A percentile compares a stretch with the other conserved stretches of the same genome.
Conservation (phyloP, 2,329 filamentous ascomycete species). For the Epichloe festucae region DNA sequence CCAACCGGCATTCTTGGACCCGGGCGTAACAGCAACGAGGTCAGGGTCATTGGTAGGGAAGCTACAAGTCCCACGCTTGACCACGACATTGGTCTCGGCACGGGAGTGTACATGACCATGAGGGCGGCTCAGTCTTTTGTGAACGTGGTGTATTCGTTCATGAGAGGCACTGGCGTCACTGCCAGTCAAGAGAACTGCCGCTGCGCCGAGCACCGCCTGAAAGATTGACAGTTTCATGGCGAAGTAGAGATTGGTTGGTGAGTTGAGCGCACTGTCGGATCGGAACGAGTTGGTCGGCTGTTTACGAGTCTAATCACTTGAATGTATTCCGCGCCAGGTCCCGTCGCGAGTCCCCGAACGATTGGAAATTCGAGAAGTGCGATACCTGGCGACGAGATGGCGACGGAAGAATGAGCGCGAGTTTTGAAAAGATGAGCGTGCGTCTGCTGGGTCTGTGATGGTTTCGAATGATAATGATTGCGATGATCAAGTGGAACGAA, state of each 20-base stretch:
- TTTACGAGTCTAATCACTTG: neutral
- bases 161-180: conserved; percentile 21
- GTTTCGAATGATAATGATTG: neutral
- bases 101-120: conserved; percentile 12
- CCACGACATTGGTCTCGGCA: conserved; percentile 18
- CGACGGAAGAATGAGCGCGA: neutral
- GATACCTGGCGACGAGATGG: neutral
- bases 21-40: conserved; percentile 54
- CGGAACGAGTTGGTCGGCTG: neutral
- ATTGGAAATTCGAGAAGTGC: neutral
- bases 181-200: conserved; percentile 29
- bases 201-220: conserved; percentile 36
- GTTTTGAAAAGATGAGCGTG: neutral
- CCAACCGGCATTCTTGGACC: conserved; percentile 56
- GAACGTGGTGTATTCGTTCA: conserved; percentile 24
- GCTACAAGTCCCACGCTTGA: conserved; percentile 45
- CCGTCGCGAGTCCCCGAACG: neutral
- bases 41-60: conserved; percentile 52
- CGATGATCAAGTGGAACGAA: neutral
- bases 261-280: neutral
- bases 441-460: neutral
- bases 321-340: neutral
- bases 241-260: neutral
- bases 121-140: conserved; percentile 21
- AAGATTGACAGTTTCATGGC: conserved; percentile 42